Conservation (phyloP, 148 eudicot species). For the Camellia sinensis region DNA sequence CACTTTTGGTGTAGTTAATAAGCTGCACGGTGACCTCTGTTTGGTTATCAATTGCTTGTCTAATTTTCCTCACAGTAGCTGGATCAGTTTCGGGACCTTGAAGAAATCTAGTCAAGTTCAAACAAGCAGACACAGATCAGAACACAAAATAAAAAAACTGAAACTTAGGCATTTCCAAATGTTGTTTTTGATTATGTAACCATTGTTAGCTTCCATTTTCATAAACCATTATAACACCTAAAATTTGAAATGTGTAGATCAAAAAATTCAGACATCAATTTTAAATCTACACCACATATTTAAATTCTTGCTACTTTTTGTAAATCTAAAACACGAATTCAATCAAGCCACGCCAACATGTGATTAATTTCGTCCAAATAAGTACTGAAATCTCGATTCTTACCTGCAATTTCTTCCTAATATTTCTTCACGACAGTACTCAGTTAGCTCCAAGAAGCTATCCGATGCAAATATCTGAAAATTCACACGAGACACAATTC, state of each 20-base stretch:
- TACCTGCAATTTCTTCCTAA: conserved; percentile 98
- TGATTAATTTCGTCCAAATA: background rate
- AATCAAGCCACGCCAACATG: background rate
- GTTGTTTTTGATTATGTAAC: background rate
- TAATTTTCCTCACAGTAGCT: conserved; percentile 79
- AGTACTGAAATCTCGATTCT: background rate
- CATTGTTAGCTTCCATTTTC: background rate
- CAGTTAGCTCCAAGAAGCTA: conserved; percentile 98
- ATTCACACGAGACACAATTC: background rate
- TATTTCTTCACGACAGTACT: conserved; percentile 96
- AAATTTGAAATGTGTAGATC: too few species aligned
- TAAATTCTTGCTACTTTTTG: too few species aligned
- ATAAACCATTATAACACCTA: background rate
- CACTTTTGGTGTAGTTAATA: conserved; percentile 93
- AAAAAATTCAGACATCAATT: too few species aligned
- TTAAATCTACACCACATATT: too few species aligned
- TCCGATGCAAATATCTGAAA: conserved; percentile 95
- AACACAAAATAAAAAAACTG: background rate
- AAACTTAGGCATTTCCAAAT: background rate
- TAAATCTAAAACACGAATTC: background rate
- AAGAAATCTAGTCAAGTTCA: conserved; percentile 58
- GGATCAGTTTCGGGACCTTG: conserved; percentile 99
- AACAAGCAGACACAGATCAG: background rate
- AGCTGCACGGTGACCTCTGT: conserved; percentile 93
- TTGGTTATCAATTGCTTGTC: conserved; percentile 79